phyloP scores from a whole-genome alignment of 1,284 basidiomycete species.

The Cystobasidium sp. region DNA sequence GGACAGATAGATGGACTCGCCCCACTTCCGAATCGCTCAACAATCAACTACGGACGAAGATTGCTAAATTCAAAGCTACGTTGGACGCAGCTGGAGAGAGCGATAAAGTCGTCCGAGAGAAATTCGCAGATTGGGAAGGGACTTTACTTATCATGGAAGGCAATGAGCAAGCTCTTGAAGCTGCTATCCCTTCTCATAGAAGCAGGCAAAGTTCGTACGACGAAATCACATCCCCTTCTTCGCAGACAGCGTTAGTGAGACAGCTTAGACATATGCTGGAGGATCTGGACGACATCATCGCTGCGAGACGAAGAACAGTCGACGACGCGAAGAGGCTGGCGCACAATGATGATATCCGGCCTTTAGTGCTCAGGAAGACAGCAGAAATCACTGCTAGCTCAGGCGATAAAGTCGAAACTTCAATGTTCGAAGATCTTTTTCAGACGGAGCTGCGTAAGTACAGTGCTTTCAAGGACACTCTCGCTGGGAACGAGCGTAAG shows the following conservation, averaged over 20 bases:
- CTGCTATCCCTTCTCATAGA: constrained; percentile 6
- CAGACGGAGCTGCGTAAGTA: constrained; percentile 81
- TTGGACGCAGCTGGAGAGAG: constrained; percentile 73
- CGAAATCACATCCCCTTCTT: constrained; percentile 38
- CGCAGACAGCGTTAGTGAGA: constrained; percentile 56
- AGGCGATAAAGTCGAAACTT: constrained; percentile 59
- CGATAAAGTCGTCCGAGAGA: constrained; percentile 73
- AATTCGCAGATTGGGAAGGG: constrained; percentile 87
- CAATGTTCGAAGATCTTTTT: constrained; percentile 81
- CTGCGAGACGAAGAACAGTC: constrained; percentile 67
- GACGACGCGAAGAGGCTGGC: constrained; percentile 69
- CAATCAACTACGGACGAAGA: constrained; percentile 69
- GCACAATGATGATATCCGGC: constrained; percentile 74
- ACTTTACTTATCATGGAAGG: constrained; percentile 67
- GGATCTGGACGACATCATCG: constrained; percentile 73
- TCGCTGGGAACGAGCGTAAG: constrained; percentile 66
- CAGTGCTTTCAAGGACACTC: constrained; percentile 69
- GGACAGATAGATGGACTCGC: constrained; percentile 61
- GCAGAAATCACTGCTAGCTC: constrained; percentile 62
- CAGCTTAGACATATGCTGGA: constrained; percentile 78
- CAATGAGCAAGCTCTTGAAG: constrained; percentile 66
- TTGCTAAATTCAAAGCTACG: constrained; percentile 71
- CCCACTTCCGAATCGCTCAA: constrained; percentile 79
- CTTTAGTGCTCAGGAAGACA: constrained; percentile 71
- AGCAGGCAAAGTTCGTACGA: constrained; percentile 15